These are phyloP conservation scores for Crepidotus variabilis DNA, from an alignment of 768 basidiomycete species.

Conservation along the genomic window DNA sequence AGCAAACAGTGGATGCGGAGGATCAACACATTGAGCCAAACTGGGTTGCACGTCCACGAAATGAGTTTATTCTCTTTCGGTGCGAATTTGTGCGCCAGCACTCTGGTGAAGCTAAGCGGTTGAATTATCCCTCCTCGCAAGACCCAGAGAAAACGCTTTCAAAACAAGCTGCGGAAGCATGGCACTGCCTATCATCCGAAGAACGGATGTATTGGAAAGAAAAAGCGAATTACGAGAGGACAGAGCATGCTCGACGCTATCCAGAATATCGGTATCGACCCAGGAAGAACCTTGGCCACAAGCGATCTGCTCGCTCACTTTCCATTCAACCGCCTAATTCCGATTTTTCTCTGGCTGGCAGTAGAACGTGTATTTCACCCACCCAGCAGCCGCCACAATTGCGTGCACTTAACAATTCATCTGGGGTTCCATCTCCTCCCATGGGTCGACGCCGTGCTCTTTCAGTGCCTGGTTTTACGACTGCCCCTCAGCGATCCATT, in stretches of 20 bases:
- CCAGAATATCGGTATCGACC: conserved; percentile 68
- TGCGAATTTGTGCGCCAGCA: conserved; percentile 56
- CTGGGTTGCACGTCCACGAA: conserved; percentile 67
- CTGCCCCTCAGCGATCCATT: no score
- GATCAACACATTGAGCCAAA: conserved; percentile 31
- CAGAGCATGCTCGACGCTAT: conserved; percentile 51
- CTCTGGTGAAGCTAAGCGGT: conserved; percentile 31
- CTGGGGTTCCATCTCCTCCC: not conserved
- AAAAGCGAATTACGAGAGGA: conserved; percentile 53
- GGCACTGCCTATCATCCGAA: conserved; percentile 52
- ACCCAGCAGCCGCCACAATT: not conserved
- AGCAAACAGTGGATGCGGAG: not conserved
- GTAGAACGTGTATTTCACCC: no score
- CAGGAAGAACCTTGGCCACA: conserved; percentile 33
- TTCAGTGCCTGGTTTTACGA: not conserved
- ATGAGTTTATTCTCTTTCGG: conserved; percentile 72
- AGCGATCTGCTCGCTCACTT: conserved; percentile 19
- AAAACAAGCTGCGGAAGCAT: conserved; percentile 74
- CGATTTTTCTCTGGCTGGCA: not conserved
- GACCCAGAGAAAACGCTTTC: conserved; percentile 56
- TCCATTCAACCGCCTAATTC: conserved; percentile 7
- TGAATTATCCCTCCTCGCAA: conserved; percentile 30
- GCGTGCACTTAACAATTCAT: not conserved
- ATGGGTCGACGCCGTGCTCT: not conserved
- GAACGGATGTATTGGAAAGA: conserved; percentile 47